These are phyloP conservation scores for Ogataea hybrid DNA, from an alignment of 1,139 yeast genomes.

Conservation along the genomic window DNA sequence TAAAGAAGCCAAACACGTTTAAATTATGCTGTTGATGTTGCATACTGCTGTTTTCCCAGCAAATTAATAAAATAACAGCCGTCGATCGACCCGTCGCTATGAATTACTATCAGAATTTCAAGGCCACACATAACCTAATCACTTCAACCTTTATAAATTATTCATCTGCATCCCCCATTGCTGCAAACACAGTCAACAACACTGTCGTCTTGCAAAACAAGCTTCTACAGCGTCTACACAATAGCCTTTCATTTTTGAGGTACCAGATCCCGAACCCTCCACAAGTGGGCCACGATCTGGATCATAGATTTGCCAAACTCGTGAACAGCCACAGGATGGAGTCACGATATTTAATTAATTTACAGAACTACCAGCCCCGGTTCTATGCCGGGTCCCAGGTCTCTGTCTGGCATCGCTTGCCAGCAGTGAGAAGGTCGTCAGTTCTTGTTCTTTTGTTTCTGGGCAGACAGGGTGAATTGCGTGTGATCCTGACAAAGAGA, in stretches of 20 bases:
- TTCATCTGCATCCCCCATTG: slow-evolving; percentile 12
- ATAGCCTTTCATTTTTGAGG: slow-evolving; percentile 17
- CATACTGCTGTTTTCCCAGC: background rate
- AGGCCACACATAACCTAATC: slow-evolving; percentile 18
- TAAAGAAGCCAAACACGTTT: background rate
- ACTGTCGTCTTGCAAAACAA: slow-evolving; percentile 12
- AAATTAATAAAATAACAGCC: background rate
- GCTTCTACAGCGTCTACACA: slow-evolving; percentile 14
- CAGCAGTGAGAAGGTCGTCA: slow-evolving; percentile 66
- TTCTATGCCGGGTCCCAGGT: slow-evolving; percentile 24
- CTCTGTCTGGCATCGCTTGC: slow-evolving; percentile 59
- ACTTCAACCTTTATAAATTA: slow-evolving; percentile 21
- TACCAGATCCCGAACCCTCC: slow-evolving; percentile 23
- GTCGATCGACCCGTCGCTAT: slow-evolving; percentile 10
- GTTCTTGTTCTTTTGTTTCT: slow-evolving; percentile 71
- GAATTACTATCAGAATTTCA: slow-evolving; percentile 22
- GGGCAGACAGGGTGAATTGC: slow-evolving; percentile 68
- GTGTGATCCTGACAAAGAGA: slow-evolving; percentile 76
- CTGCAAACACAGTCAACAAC: slow-evolving; percentile 11
- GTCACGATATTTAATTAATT: slow-evolving; percentile 30
- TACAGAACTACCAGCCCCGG: slow-evolving; percentile 29
- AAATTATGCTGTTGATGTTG: slow-evolving; percentile 1
- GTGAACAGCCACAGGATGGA: slow-evolving; percentile 30
- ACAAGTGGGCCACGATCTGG: slow-evolving; percentile 5
- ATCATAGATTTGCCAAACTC: slow-evolving; percentile 14